These are phyloP conservation scores for Mycena capillaripes DNA, from an alignment of 768 basidiomycete genomes.

Conservation along the genomic window DNA sequence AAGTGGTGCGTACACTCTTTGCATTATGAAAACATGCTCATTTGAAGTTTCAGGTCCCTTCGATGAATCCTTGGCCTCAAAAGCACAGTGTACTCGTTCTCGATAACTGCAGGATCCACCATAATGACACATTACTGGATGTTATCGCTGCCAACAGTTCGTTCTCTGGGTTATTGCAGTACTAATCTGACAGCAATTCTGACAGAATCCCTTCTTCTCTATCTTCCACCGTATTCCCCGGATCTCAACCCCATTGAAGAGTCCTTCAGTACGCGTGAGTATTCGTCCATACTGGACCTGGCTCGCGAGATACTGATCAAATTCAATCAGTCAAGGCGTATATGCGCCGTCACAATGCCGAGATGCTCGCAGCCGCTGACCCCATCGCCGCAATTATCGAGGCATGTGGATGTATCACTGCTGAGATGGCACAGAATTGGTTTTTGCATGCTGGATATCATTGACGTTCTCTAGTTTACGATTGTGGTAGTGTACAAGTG, in stretches of 20 bases:
- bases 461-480: not conserved
- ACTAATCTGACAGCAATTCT: not conserved
- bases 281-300: not conserved
- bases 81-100: slow-evolving; percentile 41
- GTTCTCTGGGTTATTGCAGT: not conserved
- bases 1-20: not conserved
- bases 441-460: slow-evolving; percentile 6
- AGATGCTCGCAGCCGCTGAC: not conserved
- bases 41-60: slow-evolving; percentile 11
- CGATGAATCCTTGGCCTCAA: slow-evolving; percentile 41
- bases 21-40: not conserved
- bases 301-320: not conserved
- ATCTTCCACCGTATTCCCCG: slow-evolving; percentile 7
- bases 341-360: not conserved
- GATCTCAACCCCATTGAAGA: slow-evolving; percentile 15
- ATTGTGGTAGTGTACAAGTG: not conserved
- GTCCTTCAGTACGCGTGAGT: slow-evolving; percentile 13
- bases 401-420: slow-evolving; percentile 7
- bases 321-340: slow-evolving; percentile 1
- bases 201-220: not conserved
- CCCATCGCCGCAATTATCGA: not conserved
- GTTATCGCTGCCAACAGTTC: not conserved
- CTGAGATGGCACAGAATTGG: slow-evolving; percentile 7
- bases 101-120: slow-evolving; percentile 46
- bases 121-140: slow-evolving; percentile 33